These are phyloP conservation scores for Pseudopyrenochaeta lycopersici DNA, from an alignment of 2,329 filamentous ascomycete genomes.

Conservation along the genomic window DNA sequence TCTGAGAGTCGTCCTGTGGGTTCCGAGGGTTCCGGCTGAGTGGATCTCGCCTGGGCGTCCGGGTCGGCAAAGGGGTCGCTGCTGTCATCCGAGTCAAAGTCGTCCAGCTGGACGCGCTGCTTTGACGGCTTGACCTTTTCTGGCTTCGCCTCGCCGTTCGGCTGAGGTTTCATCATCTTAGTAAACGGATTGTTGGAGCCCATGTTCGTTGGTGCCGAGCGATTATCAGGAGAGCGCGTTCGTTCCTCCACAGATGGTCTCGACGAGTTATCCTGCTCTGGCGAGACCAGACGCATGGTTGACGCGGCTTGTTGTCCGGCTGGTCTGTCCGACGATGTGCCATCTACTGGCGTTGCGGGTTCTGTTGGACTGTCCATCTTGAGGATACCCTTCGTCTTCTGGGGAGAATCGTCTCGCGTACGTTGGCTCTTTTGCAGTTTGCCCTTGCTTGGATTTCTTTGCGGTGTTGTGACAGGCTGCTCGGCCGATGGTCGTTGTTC, in stretches of 20 bases:
- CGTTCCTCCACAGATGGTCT: conserved; percentile 27
- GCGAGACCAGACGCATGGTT: conserved; percentile 47
- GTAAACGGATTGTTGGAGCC: conserved; percentile 42
- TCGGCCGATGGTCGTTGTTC: conserved; percentile 42
- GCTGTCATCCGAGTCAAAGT: conserved; percentile 69
- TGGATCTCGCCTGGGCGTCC: conserved; percentile 42
- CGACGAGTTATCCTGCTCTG: conserved; percentile 34
- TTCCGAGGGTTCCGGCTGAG: conserved; percentile 28
- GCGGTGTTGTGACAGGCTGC: conserved; percentile 30
- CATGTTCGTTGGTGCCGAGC: conserved; percentile 31
- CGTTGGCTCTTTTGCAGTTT: conserved; percentile 49
- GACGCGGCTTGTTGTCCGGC: conserved; percentile 28
- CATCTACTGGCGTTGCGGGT: conserved; percentile 22
- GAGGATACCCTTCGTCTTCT: conserved; percentile 42
- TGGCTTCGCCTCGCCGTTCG: conserved; percentile 60
- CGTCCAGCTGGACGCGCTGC: conserved; percentile 72
- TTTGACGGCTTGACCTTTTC: conserved; percentile 68
- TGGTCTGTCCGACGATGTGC: conserved; percentile 23
- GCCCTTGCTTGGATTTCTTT: conserved; percentile 48
- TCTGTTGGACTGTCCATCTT: conserved; percentile 45
- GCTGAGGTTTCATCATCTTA: conserved; percentile 44
- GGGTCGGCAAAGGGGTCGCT: conserved; percentile 56
- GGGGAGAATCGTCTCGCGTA: conserved; percentile 40
- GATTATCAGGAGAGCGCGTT: conserved; percentile 25
- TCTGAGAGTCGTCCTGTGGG: conserved; percentile 62